Conservation (phyloP, 2,329 filamentous ascomycete species). For the Epicoccum nigrum region DNA sequence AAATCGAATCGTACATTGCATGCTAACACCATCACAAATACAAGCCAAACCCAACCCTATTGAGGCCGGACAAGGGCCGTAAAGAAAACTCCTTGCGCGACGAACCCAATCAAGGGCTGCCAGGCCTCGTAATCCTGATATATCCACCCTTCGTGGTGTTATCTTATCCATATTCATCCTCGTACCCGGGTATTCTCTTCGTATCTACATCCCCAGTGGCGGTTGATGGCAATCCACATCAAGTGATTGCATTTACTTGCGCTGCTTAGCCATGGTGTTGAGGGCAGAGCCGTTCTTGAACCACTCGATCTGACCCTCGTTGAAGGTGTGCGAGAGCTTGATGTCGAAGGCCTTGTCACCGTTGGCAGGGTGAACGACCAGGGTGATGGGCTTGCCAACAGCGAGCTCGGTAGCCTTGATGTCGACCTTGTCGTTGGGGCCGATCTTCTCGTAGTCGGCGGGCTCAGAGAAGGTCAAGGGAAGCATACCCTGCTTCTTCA, state of each 20-base stretch:
- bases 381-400: slow-evolving; percentile 90
- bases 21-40: slow-evolving; percentile 48
- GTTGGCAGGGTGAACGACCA: slow-evolving; percentile 89
- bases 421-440: slow-evolving; percentile 90
- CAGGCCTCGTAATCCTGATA: slow-evolving; percentile 25
- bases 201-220: slow-evolving; percentile 45
- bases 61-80: slow-evolving; percentile 35
- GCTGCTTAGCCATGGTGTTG: slow-evolving; percentile 93
- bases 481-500: slow-evolving; percentile 99
- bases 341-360: slow-evolving; percentile 77
- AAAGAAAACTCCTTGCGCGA: slow-evolving; percentile 35
- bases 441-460: slow-evolving; percentile 97
- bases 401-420: slow-evolving; percentile 86
- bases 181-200: slow-evolving; percentile 30
- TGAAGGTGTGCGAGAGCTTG: slow-evolving; percentile 93
- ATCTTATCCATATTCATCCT: slow-evolving; percentile 25
- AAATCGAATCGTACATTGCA: slow-evolving; percentile 44
- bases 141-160: slow-evolving; percentile 27
- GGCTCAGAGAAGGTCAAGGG: slow-evolving; percentile 93
- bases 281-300: slow-evolving; percentile 97
- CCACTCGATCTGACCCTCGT: slow-evolving; percentile 97
- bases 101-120: slow-evolving; percentile 22
- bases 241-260: slow-evolving; percentile 27
- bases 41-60: slow-evolving; percentile 41
- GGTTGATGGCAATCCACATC: slow-evolving; percentile 18